phyloP scores from a whole-genome alignment of 108 stramenopile species.

The Skeletonema costatum region DNA sequence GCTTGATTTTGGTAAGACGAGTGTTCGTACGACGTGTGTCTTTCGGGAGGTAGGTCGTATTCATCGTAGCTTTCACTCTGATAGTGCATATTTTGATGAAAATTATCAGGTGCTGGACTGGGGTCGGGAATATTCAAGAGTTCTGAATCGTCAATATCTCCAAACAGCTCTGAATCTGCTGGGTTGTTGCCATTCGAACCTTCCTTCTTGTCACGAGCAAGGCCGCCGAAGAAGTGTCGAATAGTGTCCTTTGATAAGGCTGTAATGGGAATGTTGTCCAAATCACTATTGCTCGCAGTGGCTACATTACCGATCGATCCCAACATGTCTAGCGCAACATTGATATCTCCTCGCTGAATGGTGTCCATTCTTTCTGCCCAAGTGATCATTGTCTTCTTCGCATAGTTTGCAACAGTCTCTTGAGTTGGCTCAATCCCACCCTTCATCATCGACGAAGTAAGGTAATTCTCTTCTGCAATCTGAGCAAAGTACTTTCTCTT shows the following conservation, averaged over 20 bases:
- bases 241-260: conserved; percentile 44
- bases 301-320: conserved; percentile 44
- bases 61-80: background rate
- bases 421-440: conserved; percentile 23
- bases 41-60: background rate
- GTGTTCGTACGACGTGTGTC: background rate
- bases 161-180: background rate
- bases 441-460: conserved; percentile 4
- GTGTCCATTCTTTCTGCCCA: conserved; percentile 49
- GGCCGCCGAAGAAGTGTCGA: conserved; percentile 24
- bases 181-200: background rate
- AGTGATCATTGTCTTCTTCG: conserved; percentile 33
- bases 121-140: conserved; percentile 16
- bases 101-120: background rate
- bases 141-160: conserved; percentile 28
- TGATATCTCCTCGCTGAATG: conserved; percentile 54
- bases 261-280: conserved; percentile 55
- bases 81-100: background rate
- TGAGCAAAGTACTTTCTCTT: conserved; percentile 43
- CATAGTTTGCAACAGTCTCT: conserved; percentile 39
- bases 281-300: conserved; percentile 29
- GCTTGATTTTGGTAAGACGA: background rate
- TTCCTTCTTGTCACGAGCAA: background rate
- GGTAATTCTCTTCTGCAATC: conserved; percentile 35
- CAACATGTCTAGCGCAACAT: conserved; percentile 49